Evolutionary conservation across 495 filamentous ascomycete species (phyloP).

Genomic region (Aspergillus incahuasiensis): DNA sequence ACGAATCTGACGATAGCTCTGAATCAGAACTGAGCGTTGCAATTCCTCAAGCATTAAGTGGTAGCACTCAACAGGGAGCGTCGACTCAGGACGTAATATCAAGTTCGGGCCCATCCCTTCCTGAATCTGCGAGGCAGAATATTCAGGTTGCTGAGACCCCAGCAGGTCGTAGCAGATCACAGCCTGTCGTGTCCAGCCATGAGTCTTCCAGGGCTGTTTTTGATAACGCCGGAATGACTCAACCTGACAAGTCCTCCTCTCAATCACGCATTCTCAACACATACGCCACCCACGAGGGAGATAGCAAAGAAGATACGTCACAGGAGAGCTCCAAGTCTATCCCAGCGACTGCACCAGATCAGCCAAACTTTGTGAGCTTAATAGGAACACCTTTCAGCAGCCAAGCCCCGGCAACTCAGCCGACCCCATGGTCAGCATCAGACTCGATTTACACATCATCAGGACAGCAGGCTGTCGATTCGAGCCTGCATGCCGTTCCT

Average conservation of each 20-base stretch:
- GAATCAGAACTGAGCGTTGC: slow-evolving; percentile 53
- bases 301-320: slow-evolving; percentile 21
- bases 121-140: slow-evolving; percentile 14
- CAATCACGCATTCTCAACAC: slow-evolving; percentile 36
- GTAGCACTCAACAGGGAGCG: slow-evolving; percentile 21
- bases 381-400: slow-evolving; percentile 23
- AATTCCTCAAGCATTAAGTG: slow-evolving; percentile 45
- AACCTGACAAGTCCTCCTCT: slow-evolving; percentile 32
- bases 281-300: slow-evolving; percentile 22
- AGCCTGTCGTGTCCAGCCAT: slow-evolving; percentile 1
- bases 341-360: not conserved
- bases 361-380: slow-evolving; percentile 16
- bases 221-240: slow-evolving; percentile 15
- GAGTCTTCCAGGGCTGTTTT: not conserved
- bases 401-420: slow-evolving; percentile 14
- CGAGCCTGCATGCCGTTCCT: slow-evolving; percentile 8
- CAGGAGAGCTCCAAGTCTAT: slow-evolving; percentile 14
- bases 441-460: slow-evolving; percentile 27
- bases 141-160: slow-evolving; percentile 41
- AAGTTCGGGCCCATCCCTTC: slow-evolving; percentile 26
- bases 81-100: slow-evolving; percentile 24
- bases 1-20: slow-evolving; percentile 29
- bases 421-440: slow-evolving; percentile 13
- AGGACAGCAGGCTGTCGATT: slow-evolving; percentile 17
- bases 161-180: slow-evolving; percentile 11